Evolutionary conservation across 768 basidiomycete genomes (phyloP), one percentile per base, ranked within the genome.

Genomic region (Suillus tomentosus): DNA sequence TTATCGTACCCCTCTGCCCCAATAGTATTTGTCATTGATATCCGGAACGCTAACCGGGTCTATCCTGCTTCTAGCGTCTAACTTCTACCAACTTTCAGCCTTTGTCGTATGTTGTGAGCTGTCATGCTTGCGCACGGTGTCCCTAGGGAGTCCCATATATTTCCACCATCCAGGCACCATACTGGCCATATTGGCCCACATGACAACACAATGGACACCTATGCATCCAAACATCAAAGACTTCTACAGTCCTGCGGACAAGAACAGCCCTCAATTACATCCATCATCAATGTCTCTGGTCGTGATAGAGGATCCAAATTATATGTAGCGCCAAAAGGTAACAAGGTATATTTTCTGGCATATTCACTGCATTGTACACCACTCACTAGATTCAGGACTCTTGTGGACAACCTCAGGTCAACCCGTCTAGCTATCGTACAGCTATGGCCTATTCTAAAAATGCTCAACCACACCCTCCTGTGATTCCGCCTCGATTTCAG

Each of bases 21-120:
- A 51, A 51, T 53, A 51, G 34, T 53, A 53, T 53, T 53, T 34
- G 31, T 54, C 53, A 34, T 54, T 34, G 27, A 54, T 27, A 24
- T 50, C 48, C 47, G 5, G 24, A 50, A 50, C 19, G 17, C 19
- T 34, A 54, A 34, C 53, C 53, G 53, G 31, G 53, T n/a, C 31
- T 17, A 10, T 10, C 8, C 17, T 58, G 22, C 39, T 37, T 27
- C 24, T 17, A 42, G 39, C 56, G 39, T 58, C 39, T 27, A 10
- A 24, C 37, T 8, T 24, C 15, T 22, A 56, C 37, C 8, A 40
- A 42, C 22, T n/a, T 34, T 17, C 7, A 5, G 24, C n/a, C 57
- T 27, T 27, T 40, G 39, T 27, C 24, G 40, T 58, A 42, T 58
- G 17, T 3, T 31, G 40, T 58, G 57, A 58, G 57, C 39, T 13